Conservation (phyloP, 768 basidiomycete genomes). For the Phanerochaete carnosa region DNA sequence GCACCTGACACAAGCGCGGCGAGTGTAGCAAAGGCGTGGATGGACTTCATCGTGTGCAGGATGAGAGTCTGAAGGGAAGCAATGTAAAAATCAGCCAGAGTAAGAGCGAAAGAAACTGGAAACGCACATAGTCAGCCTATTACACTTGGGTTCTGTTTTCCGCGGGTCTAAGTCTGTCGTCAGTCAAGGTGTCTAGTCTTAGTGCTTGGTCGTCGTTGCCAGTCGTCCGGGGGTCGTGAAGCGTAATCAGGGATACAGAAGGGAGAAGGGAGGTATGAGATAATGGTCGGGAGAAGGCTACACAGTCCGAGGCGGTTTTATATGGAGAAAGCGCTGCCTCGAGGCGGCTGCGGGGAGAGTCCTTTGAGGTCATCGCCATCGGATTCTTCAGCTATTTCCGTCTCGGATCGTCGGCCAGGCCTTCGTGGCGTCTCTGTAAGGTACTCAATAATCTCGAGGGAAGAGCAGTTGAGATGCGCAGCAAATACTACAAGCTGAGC, state of each 20-base stretch:
- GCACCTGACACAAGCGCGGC: conserved; percentile 6
- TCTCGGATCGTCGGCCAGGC: background rate
- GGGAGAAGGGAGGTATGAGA: background rate
- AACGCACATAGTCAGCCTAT: background rate
- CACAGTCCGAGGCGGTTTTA: background rate
- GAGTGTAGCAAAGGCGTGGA: conserved; percentile 8
- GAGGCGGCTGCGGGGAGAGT: background rate
- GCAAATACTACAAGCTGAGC: too few species aligned
- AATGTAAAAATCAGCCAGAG: background rate
- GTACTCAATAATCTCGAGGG: too few species aligned
- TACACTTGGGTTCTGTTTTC: background rate
- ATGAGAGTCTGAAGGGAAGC: background rate
- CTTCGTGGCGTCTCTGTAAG: too few species aligned
- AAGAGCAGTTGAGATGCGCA: too few species aligned
- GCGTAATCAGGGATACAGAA: background rate
- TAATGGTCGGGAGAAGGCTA: background rate
- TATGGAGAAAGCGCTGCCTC: background rate
- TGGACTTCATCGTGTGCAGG: conserved; percentile 1
- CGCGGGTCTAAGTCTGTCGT: background rate
- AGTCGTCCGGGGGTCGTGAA: background rate
- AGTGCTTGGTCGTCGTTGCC: background rate
- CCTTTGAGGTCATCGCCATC: conserved; percentile 5
- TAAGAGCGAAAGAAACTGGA: background rate
- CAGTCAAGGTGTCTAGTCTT: background rate
- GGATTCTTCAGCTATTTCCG: background rate